Evolutionary conservation across 257 asterid species (phyloP), one percentile per base, ranked within the genome.

Genomic region (Primulina tabacum): DNA sequence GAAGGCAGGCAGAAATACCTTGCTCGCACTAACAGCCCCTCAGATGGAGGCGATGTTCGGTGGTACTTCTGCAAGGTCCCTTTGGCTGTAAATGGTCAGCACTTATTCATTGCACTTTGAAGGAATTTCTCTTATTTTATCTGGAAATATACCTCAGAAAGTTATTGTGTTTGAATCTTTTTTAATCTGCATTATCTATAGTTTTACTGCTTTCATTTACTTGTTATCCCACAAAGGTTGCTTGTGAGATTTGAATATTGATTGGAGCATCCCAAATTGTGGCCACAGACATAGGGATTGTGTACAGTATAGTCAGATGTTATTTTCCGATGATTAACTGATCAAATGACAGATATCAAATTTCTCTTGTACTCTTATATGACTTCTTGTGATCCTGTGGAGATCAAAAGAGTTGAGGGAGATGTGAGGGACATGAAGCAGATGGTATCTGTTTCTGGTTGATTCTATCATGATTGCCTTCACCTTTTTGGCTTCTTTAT

Each of bases 41-140:
- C 99, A 0, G 99, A 94, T 76, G 96, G 97, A 5, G 92, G 96
- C 37, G 97, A 94, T 76, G 87, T 85, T 55, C 82, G 96, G 64
- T 94, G 99, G 99, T 94, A 89, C 85, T 94, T 94, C 79, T 91
- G 90, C 86, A 89, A 85, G 88, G 77, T 81, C 28, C 86, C 97
- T 66, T 77, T 94, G 78, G 87, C 83, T n/a, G 78, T 65, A 62
- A 88, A 86, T 76, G 97, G 99, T 94, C 21, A 75, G 95, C 79
- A 55, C 65, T 58, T 65, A 21, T 43, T 43, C n/a, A 43, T 24
- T 24, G 26, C 1, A 28, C 30, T 28, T 43, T 43, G 55, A 14
- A 35, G 40, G 32, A 11, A 35, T 52, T 7, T n/a, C 57, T 69
- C 17, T 43, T 14, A n/a, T 6, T 43, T 43, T 12, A 43, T 43